Conservation (phyloP, 768 basidiomycete species). For the Lactarius akahatsu region DNA sequence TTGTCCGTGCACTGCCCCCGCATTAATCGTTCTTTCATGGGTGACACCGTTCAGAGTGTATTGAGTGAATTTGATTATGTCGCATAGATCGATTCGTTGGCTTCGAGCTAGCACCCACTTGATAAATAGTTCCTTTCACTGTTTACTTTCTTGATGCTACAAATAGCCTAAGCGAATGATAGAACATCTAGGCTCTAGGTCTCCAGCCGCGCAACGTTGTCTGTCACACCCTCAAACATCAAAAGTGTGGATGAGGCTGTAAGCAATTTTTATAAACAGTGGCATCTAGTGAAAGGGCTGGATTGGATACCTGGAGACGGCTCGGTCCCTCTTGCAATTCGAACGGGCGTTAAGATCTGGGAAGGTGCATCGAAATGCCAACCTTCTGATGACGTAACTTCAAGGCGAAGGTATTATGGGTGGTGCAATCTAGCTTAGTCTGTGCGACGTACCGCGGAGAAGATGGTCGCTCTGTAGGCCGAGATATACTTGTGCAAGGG, state of each 20-base stretch:
- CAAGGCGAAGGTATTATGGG: background rate
- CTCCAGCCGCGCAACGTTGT: constrained; percentile 46
- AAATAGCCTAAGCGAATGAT: background rate
- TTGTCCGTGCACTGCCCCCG: constrained; percentile 32
- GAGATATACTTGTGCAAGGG: constrained; percentile 57
- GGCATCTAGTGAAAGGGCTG: background rate
- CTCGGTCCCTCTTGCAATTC: constrained; percentile 9
- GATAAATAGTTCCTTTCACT: background rate
- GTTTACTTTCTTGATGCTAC: background rate
- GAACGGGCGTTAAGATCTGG: constrained; percentile 46
- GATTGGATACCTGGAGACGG: background rate
- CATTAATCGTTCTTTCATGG: constrained; percentile 17
- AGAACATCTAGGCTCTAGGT: constrained; percentile 13
- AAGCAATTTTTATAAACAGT: constrained; percentile 1
- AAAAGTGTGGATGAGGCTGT: constrained; percentile 46
- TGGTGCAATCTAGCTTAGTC: constrained; percentile 16
- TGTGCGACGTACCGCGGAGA: constrained; percentile 35
- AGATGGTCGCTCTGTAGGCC: constrained; percentile 43
- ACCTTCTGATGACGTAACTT: constrained; percentile 44
- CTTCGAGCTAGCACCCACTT: background rate
- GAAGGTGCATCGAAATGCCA: constrained; percentile 55
- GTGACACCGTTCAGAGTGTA: background rate
- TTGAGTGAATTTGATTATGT: background rate
- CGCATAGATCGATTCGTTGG: background rate
- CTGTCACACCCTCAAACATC: constrained; percentile 51